Evolutionary conservation across 1,284 basidiomycete genomes (phyloP).

Genomic region (Ganoderma lucidum): DNA sequence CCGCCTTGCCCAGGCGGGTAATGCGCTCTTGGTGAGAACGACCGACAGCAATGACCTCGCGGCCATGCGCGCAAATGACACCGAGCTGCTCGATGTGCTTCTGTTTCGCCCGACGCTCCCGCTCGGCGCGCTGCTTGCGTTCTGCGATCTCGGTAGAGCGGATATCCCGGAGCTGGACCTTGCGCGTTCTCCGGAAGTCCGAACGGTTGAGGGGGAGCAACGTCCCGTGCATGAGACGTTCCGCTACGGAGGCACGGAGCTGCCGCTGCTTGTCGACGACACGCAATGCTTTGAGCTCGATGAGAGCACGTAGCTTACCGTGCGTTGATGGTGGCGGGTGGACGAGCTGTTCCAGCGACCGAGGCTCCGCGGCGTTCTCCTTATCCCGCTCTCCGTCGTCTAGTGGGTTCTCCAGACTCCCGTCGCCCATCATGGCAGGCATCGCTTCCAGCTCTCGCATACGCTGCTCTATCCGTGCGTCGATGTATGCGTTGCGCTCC

Average conservation of each 20-base stretch:
- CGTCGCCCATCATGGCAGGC: slow-evolving; percentile 85
- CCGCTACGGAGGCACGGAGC: slow-evolving; percentile 87
- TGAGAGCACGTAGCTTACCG: slow-evolving; percentile 89
- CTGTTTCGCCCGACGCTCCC: slow-evolving; percentile 94
- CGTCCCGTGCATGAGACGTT: slow-evolving; percentile 90
- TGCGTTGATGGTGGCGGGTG: slow-evolving; percentile 67
- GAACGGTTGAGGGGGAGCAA: slow-evolving; percentile 91
- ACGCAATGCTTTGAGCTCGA: slow-evolving; percentile 94
- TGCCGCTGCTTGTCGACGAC: slow-evolving; percentile 91
- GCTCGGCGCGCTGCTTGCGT: slow-evolving; percentile 90
- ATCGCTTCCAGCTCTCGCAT: slow-evolving; percentile 89
- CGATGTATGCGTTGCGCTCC: slow-evolving; percentile 92
- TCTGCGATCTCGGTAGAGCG: slow-evolving; percentile 92
- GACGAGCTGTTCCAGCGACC: slow-evolving; percentile 45
- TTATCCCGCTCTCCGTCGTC: slow-evolving; percentile 55
- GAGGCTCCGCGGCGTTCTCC: slow-evolving; percentile 46
- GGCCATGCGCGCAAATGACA: slow-evolving; percentile 89
- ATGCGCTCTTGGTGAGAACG: slow-evolving; percentile 80
- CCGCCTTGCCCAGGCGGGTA: slow-evolving; percentile 85
- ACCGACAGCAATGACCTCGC: slow-evolving; percentile 73
- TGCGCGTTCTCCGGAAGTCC: slow-evolving; percentile 90
- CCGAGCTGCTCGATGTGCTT: slow-evolving; percentile 96
- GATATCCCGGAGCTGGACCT: slow-evolving; percentile 90
- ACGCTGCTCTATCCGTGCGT: slow-evolving; percentile 90
- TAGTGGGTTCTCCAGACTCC: slow-evolving; percentile 67